Evolutionary conservation across 2,329 filamentous ascomycete genomes (phyloP).

Genomic region (Graphilbum sp.): DNA sequence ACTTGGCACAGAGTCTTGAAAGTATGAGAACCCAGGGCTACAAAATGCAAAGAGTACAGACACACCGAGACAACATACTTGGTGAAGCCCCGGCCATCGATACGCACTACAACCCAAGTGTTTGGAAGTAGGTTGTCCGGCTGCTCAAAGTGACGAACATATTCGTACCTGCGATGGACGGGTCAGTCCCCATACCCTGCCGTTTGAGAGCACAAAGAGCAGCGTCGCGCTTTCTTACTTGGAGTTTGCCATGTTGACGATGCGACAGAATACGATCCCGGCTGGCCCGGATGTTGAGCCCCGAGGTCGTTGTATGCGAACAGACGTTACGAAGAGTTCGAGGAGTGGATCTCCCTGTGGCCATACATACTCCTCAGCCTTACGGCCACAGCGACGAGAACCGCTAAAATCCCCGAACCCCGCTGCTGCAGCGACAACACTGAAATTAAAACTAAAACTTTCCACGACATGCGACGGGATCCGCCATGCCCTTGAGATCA

Average conservation of each 20-base stretch:
- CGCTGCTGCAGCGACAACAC: too few relatives aligned
- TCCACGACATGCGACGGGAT: too few relatives aligned
- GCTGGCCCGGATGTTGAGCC: too few relatives aligned
- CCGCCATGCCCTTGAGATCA: slow-evolving; percentile 12
- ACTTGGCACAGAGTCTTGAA: slow-evolving; percentile 60
- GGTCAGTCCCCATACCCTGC: background rate
- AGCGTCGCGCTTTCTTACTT: too few relatives aligned
- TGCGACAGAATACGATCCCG: background rate
- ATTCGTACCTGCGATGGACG: slow-evolving; percentile 55
- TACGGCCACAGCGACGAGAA: background rate
- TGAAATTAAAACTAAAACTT: too few relatives aligned
- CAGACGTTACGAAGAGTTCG: background rate
- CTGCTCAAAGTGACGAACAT: slow-evolving; percentile 81
- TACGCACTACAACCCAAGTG: slow-evolving; percentile 88
- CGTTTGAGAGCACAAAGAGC: too few relatives aligned
- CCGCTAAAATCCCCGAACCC: too few relatives aligned
- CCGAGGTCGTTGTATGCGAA: background rate
- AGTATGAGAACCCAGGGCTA: slow-evolving; percentile 6
- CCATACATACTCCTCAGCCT: background rate
- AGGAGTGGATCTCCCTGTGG: background rate
- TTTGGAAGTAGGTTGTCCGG: slow-evolving; percentile 66
- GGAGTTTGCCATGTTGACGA: slow-evolving; percentile 12
- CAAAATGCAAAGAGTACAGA: background rate
- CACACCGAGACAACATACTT: slow-evolving; percentile 39
- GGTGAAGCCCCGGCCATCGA: slow-evolving; percentile 89